Percentiles rank a stretch among this genome's conserved stretches.
Conservation (phyloP, 179 eudicot species). For the Kewa caespitosa region DNA sequence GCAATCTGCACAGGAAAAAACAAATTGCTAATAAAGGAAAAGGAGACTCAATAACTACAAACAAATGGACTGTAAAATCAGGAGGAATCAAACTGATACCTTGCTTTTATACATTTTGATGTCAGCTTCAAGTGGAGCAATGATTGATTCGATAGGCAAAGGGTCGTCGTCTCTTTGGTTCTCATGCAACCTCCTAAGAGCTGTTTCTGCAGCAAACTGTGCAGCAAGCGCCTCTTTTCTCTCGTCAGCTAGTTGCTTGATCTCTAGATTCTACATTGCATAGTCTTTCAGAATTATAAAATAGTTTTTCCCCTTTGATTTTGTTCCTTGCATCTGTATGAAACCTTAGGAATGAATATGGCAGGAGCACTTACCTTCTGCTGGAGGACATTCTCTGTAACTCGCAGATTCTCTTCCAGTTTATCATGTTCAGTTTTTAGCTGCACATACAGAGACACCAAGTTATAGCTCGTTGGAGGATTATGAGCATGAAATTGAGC, state of each 20-base stretch:
- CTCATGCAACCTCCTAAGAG: slow-evolving; percentile 78
- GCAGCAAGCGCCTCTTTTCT: slow-evolving; percentile 87
- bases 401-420: slow-evolving; percentile 61
- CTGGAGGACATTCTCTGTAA: slow-evolving; percentile 52
- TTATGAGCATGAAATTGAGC: neutral
- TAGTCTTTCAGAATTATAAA: slow-evolving; percentile 6
- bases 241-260: slow-evolving; percentile 64
- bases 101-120: slow-evolving; percentile 69
- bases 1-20: slow-evolving; percentile 60
- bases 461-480: neutral
- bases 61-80: neutral
- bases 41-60: neutral
- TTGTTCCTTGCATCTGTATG: neutral
- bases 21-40: neutral
- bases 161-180: slow-evolving; percentile 69
- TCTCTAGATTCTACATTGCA: slow-evolving; percentile 72
- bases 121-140: slow-evolving; percentile 92
- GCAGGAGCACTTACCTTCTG: slow-evolving; percentile 62
- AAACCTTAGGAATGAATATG: neutral
- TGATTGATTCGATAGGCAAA: slow-evolving; percentile 63
- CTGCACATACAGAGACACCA: slow-evolving; percentile 38
- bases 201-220: slow-evolving; percentile 90
- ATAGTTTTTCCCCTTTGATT: slow-evolving; percentile 13
- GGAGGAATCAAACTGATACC: slow-evolving; percentile 34
- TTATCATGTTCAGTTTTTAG: slow-evolving; percentile 45